phyloP scores from a whole-genome alignment of 208 protist genomes.

The Acanthamoeba healyi region DNA sequence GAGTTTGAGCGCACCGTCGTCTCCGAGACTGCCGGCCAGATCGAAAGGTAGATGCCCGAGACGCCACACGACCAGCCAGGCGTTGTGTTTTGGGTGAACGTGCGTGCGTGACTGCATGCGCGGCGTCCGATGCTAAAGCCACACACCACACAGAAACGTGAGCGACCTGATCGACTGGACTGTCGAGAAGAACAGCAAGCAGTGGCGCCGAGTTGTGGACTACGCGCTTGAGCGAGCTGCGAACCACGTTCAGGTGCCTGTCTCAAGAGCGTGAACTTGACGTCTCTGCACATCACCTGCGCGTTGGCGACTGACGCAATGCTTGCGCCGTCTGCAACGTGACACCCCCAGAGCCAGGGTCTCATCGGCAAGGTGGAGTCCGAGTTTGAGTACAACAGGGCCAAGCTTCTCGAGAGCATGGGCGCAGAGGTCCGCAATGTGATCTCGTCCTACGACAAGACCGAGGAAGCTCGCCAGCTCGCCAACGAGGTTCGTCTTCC shows the following conservation, averaged over 20 bases:
- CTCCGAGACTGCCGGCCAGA: constrained; percentile 14
- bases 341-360: constrained; percentile 19
- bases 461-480: constrained; percentile 34
- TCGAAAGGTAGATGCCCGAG: neutral
- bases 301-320: neutral
- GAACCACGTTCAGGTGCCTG: neutral
- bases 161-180: constrained; percentile 76
- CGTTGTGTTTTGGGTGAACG: neutral
- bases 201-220: constrained; percentile 62
- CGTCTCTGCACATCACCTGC: neutral
- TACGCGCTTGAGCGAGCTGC: constrained; percentile 34
- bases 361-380: constrained; percentile 42
- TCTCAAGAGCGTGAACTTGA: no score
- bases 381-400: constrained; percentile 58
- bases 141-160: constrained; percentile 4
- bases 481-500: constrained; percentile 58
- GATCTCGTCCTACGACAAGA: constrained; percentile 74
- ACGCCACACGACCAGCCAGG: no score
- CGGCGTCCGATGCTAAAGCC: neutral
- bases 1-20: constrained; percentile 68
- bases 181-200: constrained; percentile 75
- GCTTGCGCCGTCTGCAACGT: no score
- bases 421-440: neutral
- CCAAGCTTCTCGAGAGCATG: constrained; percentile 37
- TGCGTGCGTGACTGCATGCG: neutral